phyloP scores from a whole-genome alignment of 257 asterid species.

The Plantago ovata region DNA sequence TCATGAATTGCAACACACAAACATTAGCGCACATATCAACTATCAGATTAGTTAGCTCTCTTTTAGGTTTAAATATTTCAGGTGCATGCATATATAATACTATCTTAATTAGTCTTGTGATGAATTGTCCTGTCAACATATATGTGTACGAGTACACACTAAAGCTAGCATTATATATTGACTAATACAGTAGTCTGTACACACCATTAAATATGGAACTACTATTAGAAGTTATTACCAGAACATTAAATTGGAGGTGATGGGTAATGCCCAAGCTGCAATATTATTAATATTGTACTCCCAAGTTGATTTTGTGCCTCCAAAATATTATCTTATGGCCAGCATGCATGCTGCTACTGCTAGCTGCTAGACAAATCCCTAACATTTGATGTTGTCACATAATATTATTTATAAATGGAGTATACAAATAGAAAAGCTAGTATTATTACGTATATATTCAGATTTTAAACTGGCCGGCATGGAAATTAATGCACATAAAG shows the following conservation, averaged over 20 bases:
- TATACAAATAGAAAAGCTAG: too few relatives aligned
- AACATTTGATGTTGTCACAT: slow-evolving; percentile 3
- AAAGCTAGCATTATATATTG: not conserved
- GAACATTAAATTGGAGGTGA: not conserved
- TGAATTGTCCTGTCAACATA: too few relatives aligned
- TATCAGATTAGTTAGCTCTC: too few relatives aligned
- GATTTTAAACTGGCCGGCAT: not conserved
- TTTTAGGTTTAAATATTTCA: too few relatives aligned
- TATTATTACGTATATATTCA: slow-evolving; percentile 5
- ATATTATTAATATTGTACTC: not conserved
- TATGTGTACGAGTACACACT: too few relatives aligned
- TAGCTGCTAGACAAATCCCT: not conserved
- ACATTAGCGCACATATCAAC: too few relatives aligned
- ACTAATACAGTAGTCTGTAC: too few relatives aligned
- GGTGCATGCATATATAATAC: too few relatives aligned
- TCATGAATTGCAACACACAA: too few relatives aligned
- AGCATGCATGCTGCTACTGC: not conserved
- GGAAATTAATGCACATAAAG: not conserved
- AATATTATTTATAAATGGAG: too few relatives aligned
- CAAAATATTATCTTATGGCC: not conserved
- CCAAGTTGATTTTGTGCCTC: slow-evolving; percentile 4
- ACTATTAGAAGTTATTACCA: not conserved
- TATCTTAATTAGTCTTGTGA: too few relatives aligned
- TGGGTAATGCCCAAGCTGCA: not conserved
- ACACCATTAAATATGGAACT: not conserved